These are phyloP conservation scores for Phialocephala subalpina DNA, from an alignment of 2,329 filamentous ascomycete genomes.

Conservation along the genomic window DNA sequence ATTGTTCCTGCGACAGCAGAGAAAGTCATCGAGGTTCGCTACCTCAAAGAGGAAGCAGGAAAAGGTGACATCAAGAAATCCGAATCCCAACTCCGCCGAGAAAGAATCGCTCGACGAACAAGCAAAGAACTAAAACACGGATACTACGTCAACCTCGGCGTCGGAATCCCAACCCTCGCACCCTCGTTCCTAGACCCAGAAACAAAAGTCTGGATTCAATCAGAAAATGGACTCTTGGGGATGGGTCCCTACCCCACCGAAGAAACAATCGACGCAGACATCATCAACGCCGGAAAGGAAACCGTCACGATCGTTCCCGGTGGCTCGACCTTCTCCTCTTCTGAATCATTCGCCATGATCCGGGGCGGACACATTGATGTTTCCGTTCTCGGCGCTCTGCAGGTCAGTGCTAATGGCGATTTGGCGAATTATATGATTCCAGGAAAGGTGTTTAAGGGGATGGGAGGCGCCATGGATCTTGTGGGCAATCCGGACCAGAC, in stretches of 20 bases:
- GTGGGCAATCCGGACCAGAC: slow-evolving; percentile 75
- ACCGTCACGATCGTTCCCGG: slow-evolving; percentile 83
- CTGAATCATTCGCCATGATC: slow-evolving; percentile 89
- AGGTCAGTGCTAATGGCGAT: slow-evolving; percentile 81
- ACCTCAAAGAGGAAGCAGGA: slow-evolving; percentile 56
- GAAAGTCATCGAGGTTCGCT: slow-evolving; percentile 77
- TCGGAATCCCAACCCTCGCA: slow-evolving; percentile 87
- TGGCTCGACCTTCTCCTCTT: slow-evolving; percentile 79
- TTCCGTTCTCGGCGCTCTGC: slow-evolving; percentile 75
- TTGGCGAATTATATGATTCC: slow-evolving; percentile 92
- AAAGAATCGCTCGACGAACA: slow-evolving; percentile 78
- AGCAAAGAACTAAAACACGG: slow-evolving; percentile 84
- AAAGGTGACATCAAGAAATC: slow-evolving; percentile 43
- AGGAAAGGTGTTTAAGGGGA: slow-evolving; percentile 87
- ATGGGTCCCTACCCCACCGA: slow-evolving; percentile 80
- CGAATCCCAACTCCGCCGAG: slow-evolving; percentile 61
- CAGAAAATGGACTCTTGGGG: slow-evolving; percentile 85
- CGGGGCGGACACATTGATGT: slow-evolving; percentile 85
- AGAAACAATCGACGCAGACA: slow-evolving; percentile 76
- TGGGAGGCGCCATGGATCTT: slow-evolving; percentile 82
- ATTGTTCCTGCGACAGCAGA: slow-evolving; percentile 77
- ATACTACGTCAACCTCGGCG: slow-evolving; percentile 80
- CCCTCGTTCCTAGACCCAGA: slow-evolving; percentile 75
- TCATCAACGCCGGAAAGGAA: slow-evolving; percentile 89
- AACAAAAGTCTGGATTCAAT: slow-evolving; percentile 82